phyloP scores from a whole-genome alignment of 768 basidiomycete species.

The Suillus americanus region DNA sequence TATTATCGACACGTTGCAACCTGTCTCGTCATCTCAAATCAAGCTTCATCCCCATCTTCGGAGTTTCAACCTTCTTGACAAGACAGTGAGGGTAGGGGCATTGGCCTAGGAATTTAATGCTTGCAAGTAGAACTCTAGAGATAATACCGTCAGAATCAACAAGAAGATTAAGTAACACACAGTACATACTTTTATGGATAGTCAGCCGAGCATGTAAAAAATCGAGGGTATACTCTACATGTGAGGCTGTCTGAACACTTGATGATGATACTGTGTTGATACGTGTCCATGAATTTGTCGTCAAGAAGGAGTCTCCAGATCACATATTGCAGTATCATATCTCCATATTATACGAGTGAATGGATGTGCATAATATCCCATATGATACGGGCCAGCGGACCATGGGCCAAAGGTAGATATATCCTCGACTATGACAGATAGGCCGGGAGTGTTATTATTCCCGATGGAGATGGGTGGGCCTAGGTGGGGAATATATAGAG shows the following conservation, averaged over 20 bases:
- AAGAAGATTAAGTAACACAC: neutral
- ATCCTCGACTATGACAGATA: too few species aligned
- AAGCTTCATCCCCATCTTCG: conserved; percentile 9
- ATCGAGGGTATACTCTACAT: conserved; percentile 16
- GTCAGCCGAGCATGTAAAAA: conserved; percentile 22
- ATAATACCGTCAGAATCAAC: neutral
- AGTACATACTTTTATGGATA: conserved; percentile 21
- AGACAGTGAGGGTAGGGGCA: conserved; percentile 23
- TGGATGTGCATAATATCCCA: too few species aligned
- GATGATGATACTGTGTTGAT: conserved; percentile 17
- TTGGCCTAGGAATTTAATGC: conserved; percentile 20
- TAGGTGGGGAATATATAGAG: too few species aligned
- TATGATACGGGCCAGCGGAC: too few species aligned
- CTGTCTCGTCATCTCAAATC: conserved; percentile 2
- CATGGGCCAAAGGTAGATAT: too few species aligned
- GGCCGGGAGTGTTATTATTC: too few species aligned
- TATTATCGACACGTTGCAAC: conserved; percentile 3
- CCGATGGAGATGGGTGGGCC: too few species aligned
- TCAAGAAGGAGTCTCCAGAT: conserved; percentile 14
- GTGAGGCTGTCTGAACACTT: conserved; percentile 14
- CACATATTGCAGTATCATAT: too few species aligned
- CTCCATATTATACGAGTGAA: too few species aligned
- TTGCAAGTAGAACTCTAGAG: conserved; percentile 19
- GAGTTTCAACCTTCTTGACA: conserved; percentile 9
- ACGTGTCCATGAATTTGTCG: conserved; percentile 16